Percentiles rank a stretch among this genome's conserved stretches.
These are phyloP conservation scores for Saturnispora ahearnii DNA, from an alignment of 805 yeast genomes.

Conservation along the genomic window DNA sequence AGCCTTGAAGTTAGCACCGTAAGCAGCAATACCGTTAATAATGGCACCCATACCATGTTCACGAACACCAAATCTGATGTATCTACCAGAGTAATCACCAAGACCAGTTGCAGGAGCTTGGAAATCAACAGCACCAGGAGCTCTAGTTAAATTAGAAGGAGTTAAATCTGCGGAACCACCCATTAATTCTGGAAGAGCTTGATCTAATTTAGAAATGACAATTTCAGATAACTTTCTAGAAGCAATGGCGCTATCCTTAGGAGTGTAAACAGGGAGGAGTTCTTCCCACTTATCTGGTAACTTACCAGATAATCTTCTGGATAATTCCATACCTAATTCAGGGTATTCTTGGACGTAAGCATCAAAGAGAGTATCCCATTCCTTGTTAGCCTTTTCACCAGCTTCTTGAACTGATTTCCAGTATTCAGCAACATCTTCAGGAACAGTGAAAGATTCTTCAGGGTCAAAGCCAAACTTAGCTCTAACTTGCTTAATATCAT, in stretches of 20 bases:
- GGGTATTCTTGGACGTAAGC: slow-evolving; percentile 65
- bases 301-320: slow-evolving; percentile 67
- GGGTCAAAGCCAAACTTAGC: slow-evolving; percentile 82
- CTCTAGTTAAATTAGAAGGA: slow-evolving; percentile 91
- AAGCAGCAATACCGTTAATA: slow-evolving; percentile 94
- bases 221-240: slow-evolving; percentile 90
- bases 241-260: slow-evolving; percentile 77
- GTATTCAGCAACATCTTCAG: slow-evolving; percentile 71
- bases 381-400: slow-evolving; percentile 59
- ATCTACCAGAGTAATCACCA: slow-evolving; percentile 87
- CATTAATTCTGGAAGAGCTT: slow-evolving; percentile 72
- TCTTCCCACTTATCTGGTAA: slow-evolving; percentile 80
- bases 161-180: slow-evolving; percentile 99
- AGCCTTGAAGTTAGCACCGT: slow-evolving; percentile 74
- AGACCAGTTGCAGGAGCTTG: slow-evolving; percentile 74
- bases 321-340: slow-evolving; percentile 65
- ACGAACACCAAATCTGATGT: slow-evolving; percentile 96
- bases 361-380: slow-evolving; percentile 64
- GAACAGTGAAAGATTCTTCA: slow-evolving; percentile 65
- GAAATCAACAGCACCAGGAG: slow-evolving; percentile 79
- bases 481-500: slow-evolving; percentile 84
- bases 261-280: slow-evolving; percentile 68
- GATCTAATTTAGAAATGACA: slow-evolving; percentile 54
- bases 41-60: slow-evolving; percentile 99
- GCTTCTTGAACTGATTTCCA: slow-evolving; percentile 48